Conservation (phyloP, 148 eudicot genomes). For the Linanthus parryae region DNA sequence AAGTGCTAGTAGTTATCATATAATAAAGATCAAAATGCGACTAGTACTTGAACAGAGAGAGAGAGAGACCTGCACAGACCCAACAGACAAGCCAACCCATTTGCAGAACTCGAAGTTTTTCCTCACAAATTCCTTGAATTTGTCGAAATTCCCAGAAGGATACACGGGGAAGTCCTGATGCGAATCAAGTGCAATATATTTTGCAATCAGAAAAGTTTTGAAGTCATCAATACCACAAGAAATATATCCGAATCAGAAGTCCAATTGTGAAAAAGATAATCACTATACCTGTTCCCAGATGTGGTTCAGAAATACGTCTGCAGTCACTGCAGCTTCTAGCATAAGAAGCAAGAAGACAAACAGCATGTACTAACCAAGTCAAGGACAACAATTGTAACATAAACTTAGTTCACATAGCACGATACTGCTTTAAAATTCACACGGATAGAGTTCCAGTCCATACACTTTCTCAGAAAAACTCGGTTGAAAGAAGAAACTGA, state of each 20-base stretch:
- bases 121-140: constrained; percentile 44
- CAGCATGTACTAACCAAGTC: constrained; percentile 48
- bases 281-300: constrained; percentile 67
- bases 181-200: neutral
- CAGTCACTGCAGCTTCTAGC: constrained; percentile 68
- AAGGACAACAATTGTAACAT: constrained; percentile 33
- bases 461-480: too few species aligned
- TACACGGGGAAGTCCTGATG: constrained; percentile 77
- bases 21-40: too few species aligned
- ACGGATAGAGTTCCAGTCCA: too few species aligned
- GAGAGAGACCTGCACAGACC: constrained; percentile 55
- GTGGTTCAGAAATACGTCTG: constrained; percentile 62
- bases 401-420: neutral
- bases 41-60: too few species aligned
- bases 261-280: neutral
- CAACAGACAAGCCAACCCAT: constrained; percentile 71
- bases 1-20: too few species aligned
- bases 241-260: neutral
- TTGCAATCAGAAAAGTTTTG: neutral
- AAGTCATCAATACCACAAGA: neutral
- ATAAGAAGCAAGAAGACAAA: constrained; percentile 55
- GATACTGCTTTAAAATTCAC: neutral
- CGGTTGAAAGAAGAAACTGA: too few species aligned
- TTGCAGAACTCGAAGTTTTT: constrained; percentile 69
- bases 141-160: constrained; percentile 42